These are phyloP conservation scores for Termitomyces sp. DNA, from an alignment of 768 basidiomycete genomes.

Conservation along the genomic window DNA sequence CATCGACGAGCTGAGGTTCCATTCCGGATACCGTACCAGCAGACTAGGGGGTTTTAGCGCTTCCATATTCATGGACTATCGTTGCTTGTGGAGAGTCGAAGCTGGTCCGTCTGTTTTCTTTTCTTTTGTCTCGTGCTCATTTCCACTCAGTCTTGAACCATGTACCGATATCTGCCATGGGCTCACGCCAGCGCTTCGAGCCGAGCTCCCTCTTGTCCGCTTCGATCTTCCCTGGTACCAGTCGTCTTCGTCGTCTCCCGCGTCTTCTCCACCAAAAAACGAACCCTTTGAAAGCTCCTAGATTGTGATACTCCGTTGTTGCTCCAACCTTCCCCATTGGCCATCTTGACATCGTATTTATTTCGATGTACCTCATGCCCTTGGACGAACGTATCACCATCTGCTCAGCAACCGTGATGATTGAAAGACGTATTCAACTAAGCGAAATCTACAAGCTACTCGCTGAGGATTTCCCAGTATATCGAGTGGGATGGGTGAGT, in stretches of 20 bases:
- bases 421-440: slow-evolving; percentile 72
- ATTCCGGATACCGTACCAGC: slow-evolving; percentile 69
- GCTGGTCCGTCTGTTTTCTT: slow-evolving; percentile 51
- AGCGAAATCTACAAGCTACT: slow-evolving; percentile 15
- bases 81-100: slow-evolving; percentile 81
- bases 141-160: slow-evolving; percentile 61
- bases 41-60: slow-evolving; percentile 68
- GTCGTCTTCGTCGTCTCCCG: slow-evolving; percentile 34
- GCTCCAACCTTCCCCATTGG: slow-evolving; percentile 60
- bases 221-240: slow-evolving; percentile 55
- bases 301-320: slow-evolving; percentile 55
- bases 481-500: no score
- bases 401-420: slow-evolving; percentile 59
- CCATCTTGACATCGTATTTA: slow-evolving; percentile 68
- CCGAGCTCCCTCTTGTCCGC: slow-evolving; percentile 64
- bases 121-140: slow-evolving; percentile 17
- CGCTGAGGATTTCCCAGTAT: no score
- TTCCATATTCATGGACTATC: slow-evolving; percentile 72
- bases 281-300: slow-evolving; percentile 51
- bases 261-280: slow-evolving; percentile 38
- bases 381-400: slow-evolving; percentile 55
- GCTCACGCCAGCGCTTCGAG: slow-evolving; percentile 62
- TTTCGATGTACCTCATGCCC: slow-evolving; percentile 60
- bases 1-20: slow-evolving; percentile 64
- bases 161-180: slow-evolving; percentile 59